Base-by-base conservation (phyloP, 2,329 filamentous ascomycete genomes). In the Pseudogymnoascus sp. region DNA sequence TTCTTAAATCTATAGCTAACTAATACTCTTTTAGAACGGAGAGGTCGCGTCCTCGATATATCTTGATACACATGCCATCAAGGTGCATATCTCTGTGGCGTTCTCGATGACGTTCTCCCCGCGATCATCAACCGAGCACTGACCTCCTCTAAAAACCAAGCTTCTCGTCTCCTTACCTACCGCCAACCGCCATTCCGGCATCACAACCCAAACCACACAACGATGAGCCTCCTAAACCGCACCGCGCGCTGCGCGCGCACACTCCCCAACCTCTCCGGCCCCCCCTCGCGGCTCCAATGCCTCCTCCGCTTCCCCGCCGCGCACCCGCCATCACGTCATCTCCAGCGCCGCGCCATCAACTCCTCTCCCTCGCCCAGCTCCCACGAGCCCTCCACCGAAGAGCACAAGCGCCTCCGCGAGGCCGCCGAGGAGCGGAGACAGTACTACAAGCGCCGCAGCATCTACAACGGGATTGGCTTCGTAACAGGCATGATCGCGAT, bases 401-500 rank as follows among this genome's bases (percentile, higher is more conserved):
- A 60, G 34, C 23, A 25, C 34, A 38, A 34, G 18, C 60, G 60
- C 3, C 36, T 62, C 1, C 37, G 40, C 28, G 60, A 46, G 8
- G 59, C 59, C 5, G 59, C 59, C 2, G 59, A 60, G 34, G 53
- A 68, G 23, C 66, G 65, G 1, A 56, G 64, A 18, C 69, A 68
- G 38, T 68, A 73, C 64, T 69, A 71, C 61, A 73, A 73, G 61
- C 68, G 72, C 2, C 69, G 72, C 11, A 66, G 67, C 18, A 66
- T 68, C 37, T 74, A 73, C 61, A 65, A 70, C 9, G 66, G 63
- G 0, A 62, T 65, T 8, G 72, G 72, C 0, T 63, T 71, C 12
- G 37, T 72, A 7, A 63, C 69, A 46, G 68, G 69, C 31, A 71
- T 74, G 70, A 62, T 70, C 16, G 71, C 65, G n/a, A 69, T 73